Conservation (phyloP, 2,329 filamentous ascomycete species). For the Penicillium decumbens region DNA sequence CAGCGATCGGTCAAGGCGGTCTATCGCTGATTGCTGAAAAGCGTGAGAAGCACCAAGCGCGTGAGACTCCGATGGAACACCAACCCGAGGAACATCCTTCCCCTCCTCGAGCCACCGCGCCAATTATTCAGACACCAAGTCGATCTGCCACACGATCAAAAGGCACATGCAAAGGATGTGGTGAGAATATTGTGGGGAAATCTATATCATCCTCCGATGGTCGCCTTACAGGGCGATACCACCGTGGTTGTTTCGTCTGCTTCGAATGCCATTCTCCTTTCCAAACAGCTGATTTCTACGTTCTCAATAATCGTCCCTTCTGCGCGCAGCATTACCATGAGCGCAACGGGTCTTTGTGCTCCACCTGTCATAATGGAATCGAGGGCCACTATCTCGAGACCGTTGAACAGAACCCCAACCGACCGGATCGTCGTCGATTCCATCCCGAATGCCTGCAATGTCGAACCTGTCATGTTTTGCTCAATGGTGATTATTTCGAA, state of each 20-base stretch:
- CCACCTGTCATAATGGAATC: conserved; percentile 74
- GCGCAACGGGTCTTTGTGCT: conserved; percentile 81
- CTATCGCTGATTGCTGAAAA: conserved; percentile 34
- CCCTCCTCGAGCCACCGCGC: conserved; percentile 30
- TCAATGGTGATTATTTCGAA: conserved; percentile 87
- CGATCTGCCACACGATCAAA: conserved; percentile 50
- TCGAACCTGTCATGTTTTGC: conserved; percentile 62
- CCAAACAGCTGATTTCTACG: conserved; percentile 84
- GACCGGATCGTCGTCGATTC: conserved; percentile 61
- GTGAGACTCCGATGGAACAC: conserved; percentile 3
- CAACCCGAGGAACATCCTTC: conserved; percentile 13
- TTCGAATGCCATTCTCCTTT: conserved; percentile 77
- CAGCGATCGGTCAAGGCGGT: conserved; percentile 41
- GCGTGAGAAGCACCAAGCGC: conserved; percentile 1
- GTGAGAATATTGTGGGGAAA: conserved; percentile 74
- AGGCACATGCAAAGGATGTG: conserved; percentile 79
- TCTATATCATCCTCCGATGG: conserved; percentile 92
- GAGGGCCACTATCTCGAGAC: conserved; percentile 93
- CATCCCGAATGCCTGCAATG: conserved; percentile 86
- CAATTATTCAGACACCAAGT: conserved; percentile 29
- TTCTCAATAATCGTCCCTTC: conserved; percentile 79
- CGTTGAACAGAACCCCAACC: conserved; percentile 42
- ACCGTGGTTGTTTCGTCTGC: conserved; percentile 93
- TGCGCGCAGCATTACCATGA: conserved; percentile 91
- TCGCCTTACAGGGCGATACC: conserved; percentile 84